Percentiles rank a stretch among this genome's conserved stretches.
Evolutionary conservation across 805 yeast species (phyloP).

Genomic region (Candida multigemmis): DNA sequence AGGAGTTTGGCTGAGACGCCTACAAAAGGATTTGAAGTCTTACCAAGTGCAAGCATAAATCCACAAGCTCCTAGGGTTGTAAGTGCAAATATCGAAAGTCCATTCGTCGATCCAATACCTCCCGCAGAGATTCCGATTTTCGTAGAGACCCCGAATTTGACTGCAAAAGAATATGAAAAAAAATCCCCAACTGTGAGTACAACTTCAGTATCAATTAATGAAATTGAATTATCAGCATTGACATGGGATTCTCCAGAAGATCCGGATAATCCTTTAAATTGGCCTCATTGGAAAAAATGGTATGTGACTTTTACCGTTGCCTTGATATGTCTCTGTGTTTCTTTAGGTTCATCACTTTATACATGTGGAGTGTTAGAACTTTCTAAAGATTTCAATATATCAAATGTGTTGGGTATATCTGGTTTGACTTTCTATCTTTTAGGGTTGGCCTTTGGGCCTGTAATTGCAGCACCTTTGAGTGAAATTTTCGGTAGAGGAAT

Average conservation of each 20-base stretch:
- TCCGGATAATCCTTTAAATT: constrained; percentile 57
- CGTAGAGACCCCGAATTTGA: no score
- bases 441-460: constrained; percentile 68
- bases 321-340: constrained; percentile 53
- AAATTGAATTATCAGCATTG: no score
- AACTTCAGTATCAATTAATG: no score
- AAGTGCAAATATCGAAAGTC: no score
- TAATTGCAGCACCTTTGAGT: constrained; percentile 62
- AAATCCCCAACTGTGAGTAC: no score
- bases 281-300: constrained; percentile 63
- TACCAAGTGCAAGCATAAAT: no score
- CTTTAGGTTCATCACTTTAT: constrained; percentile 68
- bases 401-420: constrained; percentile 52
- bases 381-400: constrained; percentile 36
- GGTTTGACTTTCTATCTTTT: constrained; percentile 64
- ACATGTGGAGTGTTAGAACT: constrained; percentile 58
- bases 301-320: constrained; percentile 57
- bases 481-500: constrained; percentile 62
- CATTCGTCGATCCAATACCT: no score
- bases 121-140: no score
- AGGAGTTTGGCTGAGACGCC: no score
- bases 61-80: no score
- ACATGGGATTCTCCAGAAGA: constrained; percentile 59
- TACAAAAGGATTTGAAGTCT: no score
- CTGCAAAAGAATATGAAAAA: no score